Percentiles rank a stretch among this genome's conserved stretches.
Conservation (phyloP, 106 monocot species). For the Dendrobium chrysotoxum region DNA sequence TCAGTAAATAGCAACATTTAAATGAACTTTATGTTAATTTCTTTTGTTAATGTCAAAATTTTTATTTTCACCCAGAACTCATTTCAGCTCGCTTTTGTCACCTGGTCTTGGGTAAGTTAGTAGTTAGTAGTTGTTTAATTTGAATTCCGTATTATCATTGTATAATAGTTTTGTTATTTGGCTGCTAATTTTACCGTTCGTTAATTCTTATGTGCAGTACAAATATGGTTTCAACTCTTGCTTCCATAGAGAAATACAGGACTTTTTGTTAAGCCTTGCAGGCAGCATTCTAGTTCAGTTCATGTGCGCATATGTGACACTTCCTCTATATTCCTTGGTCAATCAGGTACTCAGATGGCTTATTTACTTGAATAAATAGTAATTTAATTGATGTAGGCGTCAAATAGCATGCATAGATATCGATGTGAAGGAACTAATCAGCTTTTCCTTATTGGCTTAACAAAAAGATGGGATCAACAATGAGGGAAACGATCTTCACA, state of each 20-base stretch:
- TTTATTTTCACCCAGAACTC: slow-evolving; percentile 18
- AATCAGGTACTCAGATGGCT: slow-evolving; percentile 27
- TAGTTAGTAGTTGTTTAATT: background rate
- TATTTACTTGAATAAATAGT: too few species aligned
- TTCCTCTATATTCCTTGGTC: slow-evolving; percentile 52
- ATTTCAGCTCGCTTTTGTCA: slow-evolving; percentile 17
- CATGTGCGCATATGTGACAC: slow-evolving; percentile 41
- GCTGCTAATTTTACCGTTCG: background rate
- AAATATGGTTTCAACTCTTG: slow-evolving; percentile 44
- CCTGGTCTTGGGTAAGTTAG: slow-evolving; percentile 15
- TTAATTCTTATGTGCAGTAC: slow-evolving; percentile 27
- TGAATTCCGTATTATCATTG: background rate
- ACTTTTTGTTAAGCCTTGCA: slow-evolving; percentile 25
- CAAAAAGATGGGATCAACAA: slow-evolving; percentile 46
- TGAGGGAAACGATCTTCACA: slow-evolving; percentile 37
- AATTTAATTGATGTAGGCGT: too few species aligned
- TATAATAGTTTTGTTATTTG: background rate
- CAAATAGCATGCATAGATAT: too few species aligned
- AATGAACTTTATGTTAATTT: too few species aligned
- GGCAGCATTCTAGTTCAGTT: slow-evolving; percentile 31
- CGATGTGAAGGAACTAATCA: too few species aligned
- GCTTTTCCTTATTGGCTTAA: background rate
- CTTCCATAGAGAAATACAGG: slow-evolving; percentile 28
- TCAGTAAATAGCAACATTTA: too few species aligned
- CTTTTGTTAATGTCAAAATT: too few species aligned